A percentile compares a stretch with the other conserved stretches of the same genome.
Evolutionary conservation across 1,139 yeast genomes (phyloP).

Genomic region (Scheffersomyces lignicola): DNA sequence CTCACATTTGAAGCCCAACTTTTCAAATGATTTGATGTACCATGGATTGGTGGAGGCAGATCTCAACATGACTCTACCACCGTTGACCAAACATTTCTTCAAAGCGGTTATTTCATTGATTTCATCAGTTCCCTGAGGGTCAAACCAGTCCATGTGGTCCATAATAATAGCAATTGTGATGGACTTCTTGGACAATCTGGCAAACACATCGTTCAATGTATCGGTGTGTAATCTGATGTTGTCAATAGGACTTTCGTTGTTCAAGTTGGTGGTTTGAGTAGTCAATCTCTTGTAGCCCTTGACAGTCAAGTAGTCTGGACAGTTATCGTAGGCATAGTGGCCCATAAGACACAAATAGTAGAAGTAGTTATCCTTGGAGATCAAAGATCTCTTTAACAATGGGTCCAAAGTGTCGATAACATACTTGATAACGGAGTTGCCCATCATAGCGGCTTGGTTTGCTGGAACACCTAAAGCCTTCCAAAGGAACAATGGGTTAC

Average conservation of each 20-base stretch:
- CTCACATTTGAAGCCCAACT: conserved; percentile 62
- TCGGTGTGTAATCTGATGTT: conserved; percentile 79
- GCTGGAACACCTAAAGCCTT: conserved; percentile 85
- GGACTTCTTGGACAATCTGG: conserved; percentile 59
- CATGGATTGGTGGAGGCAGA: conserved; percentile 76
- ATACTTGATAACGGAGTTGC: conserved; percentile 66
- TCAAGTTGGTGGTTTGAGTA: conserved; percentile 19
- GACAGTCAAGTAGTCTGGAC: conserved; percentile 73
- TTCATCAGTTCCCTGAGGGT: conserved; percentile 64
- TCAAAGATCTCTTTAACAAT: conserved; percentile 57
- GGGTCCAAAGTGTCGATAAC: conserved; percentile 81
- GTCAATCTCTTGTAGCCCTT: conserved; percentile 55
- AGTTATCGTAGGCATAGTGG: conserved; percentile 58
- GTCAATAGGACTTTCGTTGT: conserved; percentile 48
- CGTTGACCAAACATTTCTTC: conserved; percentile 58
- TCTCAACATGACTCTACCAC: conserved; percentile 76
- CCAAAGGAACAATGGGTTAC: conserved; percentile 84
- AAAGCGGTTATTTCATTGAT: conserved; percentile 65
- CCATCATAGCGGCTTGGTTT: conserved; percentile 81
- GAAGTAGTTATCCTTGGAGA: conserved; percentile 75
- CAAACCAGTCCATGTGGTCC: conserved; percentile 95
- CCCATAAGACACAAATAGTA: conserved; percentile 71
- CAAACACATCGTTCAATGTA: conserved; percentile 71
- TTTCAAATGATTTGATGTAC: conserved; percentile 71
- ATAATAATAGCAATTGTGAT: conserved; percentile 77